Percentiles rank a stretch among this genome's conserved stretches.
Evolutionary conservation across 2,329 filamentous ascomycete genomes (phyloP).

Genomic region (Beauveria sp.): DNA sequence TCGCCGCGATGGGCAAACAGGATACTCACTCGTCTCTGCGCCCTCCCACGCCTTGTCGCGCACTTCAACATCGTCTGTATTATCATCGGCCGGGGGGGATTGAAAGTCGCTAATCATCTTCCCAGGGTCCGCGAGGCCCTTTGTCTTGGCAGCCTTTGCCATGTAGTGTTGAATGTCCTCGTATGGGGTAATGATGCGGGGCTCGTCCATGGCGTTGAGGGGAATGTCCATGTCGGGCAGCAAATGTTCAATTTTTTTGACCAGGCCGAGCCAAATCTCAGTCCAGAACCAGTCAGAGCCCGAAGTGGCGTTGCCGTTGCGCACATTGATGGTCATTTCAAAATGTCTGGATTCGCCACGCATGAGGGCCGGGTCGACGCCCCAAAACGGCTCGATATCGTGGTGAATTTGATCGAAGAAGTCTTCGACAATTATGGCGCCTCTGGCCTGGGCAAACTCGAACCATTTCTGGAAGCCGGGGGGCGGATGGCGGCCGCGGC

Average conservation of each 20-base stretch:
- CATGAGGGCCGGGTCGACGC: conserved; percentile 37
- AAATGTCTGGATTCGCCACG: conserved; percentile 46
- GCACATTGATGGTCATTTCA: conserved; percentile 55
- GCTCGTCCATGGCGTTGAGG: conserved; percentile 61
- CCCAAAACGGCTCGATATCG: conserved; percentile 53
- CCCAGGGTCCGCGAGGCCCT: conserved; percentile 34
- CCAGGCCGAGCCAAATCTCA: conserved; percentile 46
- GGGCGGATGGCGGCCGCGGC: conserved; percentile 54
- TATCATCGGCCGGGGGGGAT: conserved; percentile 31
- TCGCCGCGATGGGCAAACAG: not conserved
- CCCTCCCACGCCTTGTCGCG: conserved; percentile 43
- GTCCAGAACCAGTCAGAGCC: conserved; percentile 52
- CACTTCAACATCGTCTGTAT: conserved; percentile 26
- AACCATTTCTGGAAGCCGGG: conserved; percentile 57
- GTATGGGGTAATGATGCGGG: conserved; percentile 54
- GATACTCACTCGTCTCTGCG: conserved; percentile 40
- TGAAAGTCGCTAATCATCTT: conserved; percentile 38
- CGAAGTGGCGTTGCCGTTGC: conserved; percentile 43
- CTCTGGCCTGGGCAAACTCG: conserved; percentile 42
- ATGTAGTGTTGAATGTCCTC: conserved; percentile 52
- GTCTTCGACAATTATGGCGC: conserved; percentile 51
- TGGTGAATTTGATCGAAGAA: conserved; percentile 59
- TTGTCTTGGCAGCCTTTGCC: conserved; percentile 41
- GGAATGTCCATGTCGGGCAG: conserved; percentile 62
- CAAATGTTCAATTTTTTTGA: conserved; percentile 43